These are phyloP conservation scores for Oxytropis ochrocephala DNA, from an alignment of 306 rosid genomes.

Conservation along the genomic window DNA sequence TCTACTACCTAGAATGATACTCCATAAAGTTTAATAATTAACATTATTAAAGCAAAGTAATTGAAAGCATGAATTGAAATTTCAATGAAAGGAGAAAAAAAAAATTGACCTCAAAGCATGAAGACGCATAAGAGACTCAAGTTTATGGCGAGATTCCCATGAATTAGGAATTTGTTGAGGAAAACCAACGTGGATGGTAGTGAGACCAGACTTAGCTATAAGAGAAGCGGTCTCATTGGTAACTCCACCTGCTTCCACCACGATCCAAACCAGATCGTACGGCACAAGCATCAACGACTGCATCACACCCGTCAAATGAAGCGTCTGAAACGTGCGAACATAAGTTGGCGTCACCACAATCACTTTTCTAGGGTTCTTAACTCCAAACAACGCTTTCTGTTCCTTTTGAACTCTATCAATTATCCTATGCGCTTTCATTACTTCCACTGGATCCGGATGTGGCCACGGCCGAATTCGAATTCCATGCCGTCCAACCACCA, in stretches of 20 bases:
- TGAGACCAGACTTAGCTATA: constrained; percentile 58
- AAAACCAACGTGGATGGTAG: constrained; percentile 68
- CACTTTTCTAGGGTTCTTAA: constrained; percentile 69
- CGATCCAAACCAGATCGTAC: constrained; percentile 83
- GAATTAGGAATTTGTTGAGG: constrained; percentile 59
- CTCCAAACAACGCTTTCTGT: constrained; percentile 79
- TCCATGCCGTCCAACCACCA: constrained; percentile 96
- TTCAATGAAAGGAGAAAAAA: not conserved
- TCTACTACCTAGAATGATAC: not conserved
- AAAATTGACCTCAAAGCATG: constrained; percentile 69
- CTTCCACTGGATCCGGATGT: constrained; percentile 89
- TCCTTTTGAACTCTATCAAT: constrained; percentile 85
- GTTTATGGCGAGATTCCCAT: constrained; percentile 79
- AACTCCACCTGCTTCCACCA: constrained; percentile 87
- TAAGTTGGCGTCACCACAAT: constrained; percentile 83
- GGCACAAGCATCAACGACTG: constrained; percentile 91
- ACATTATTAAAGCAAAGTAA: not conserved
- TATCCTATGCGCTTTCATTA: constrained; percentile 92
- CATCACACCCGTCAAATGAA: constrained; percentile 89
- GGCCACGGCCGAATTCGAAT: constrained; percentile 99
- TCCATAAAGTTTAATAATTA: not conserved
- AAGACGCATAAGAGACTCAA: constrained; percentile 83
- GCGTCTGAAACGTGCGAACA: constrained; percentile 85
- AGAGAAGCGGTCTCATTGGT: constrained; percentile 83
- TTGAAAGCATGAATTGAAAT: not conserved